Conservation (phyloP, 1,284 basidiomycete genomes). For the Porogramme epimiltina region DNA sequence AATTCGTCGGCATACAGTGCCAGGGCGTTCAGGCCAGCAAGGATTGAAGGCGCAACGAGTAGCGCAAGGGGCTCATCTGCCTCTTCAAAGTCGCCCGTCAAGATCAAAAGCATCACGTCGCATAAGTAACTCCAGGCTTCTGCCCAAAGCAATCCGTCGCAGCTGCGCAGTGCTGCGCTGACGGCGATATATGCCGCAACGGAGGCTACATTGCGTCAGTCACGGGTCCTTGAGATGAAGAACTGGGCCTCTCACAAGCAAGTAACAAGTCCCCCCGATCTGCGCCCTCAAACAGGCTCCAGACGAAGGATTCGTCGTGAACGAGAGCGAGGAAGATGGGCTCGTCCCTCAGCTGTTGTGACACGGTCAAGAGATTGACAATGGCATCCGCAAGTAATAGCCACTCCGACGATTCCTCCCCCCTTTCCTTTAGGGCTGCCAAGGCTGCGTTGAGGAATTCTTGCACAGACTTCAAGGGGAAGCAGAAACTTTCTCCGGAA, state of each 20-base stretch:
- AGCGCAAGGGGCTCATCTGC: slow-evolving; percentile 53
- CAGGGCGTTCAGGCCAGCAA: slow-evolving; percentile 46
- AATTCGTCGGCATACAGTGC: slow-evolving; percentile 28
- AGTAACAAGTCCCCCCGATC: slow-evolving; percentile 33
- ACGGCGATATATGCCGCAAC: slow-evolving; percentile 50
- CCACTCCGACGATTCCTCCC: slow-evolving; percentile 4
- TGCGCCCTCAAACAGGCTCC: slow-evolving; percentile 31
- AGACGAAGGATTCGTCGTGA: slow-evolving; percentile 30
- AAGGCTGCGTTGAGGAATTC: slow-evolving; percentile 28
- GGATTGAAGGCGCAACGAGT: slow-evolving; percentile 49
- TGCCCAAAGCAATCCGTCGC: slow-evolving; percentile 40
- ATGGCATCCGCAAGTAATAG: slow-evolving; percentile 31
- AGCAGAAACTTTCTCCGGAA: slow-evolving; percentile 23
- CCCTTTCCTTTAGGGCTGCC: neutral
- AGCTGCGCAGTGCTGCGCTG: slow-evolving; percentile 21
- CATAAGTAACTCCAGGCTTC: slow-evolving; percentile 61
- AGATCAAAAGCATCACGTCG: slow-evolving; percentile 48
- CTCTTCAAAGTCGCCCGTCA: slow-evolving; percentile 41
- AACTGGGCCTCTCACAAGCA: slow-evolving; percentile 32
- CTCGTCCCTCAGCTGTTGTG: slow-evolving; percentile 13
- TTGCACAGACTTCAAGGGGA: slow-evolving; percentile 23
- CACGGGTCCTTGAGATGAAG: neutral
- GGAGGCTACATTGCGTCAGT: slow-evolving; percentile 39
- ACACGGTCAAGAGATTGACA: slow-evolving; percentile 31
- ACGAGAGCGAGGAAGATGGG: neutral